Conservation (phyloP, 106 monocot genomes). For the Dactylorhiza incarnata region DNA sequence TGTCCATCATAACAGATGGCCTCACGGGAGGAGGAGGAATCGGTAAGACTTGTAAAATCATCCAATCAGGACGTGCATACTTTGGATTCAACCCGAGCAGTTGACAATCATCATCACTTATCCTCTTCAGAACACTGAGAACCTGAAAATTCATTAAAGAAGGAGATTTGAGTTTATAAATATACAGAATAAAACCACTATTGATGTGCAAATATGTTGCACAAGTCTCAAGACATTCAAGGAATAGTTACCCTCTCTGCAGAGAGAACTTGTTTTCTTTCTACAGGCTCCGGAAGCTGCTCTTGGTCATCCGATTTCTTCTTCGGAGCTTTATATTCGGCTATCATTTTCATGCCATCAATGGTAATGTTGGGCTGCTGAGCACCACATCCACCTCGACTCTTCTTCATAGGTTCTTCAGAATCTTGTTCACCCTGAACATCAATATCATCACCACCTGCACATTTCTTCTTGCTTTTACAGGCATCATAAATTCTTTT, state of each 20-base stretch:
- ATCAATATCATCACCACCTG: slow-evolving; percentile 95
- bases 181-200: not conserved
- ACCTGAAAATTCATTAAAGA: slow-evolving; percentile 35
- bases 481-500: slow-evolving; percentile 97
- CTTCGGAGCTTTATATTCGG: slow-evolving; percentile 88
- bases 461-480: slow-evolving; percentile 87
- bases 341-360: slow-evolving; percentile 99
- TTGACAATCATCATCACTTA: slow-evolving; percentile 93
- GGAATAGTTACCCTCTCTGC: slow-evolving; percentile 69
- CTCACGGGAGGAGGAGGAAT: slow-evolving; percentile 97
- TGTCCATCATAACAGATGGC: slow-evolving; percentile 99
- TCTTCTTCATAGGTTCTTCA: slow-evolving; percentile 81
- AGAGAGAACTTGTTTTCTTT: slow-evolving; percentile 91
- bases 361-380: slow-evolving; percentile 95
- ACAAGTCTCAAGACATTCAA: not conserved
- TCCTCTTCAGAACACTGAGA: slow-evolving; percentile 88
- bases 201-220: too few relatives aligned
- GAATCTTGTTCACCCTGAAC: slow-evolving; percentile 65
- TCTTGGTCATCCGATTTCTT: slow-evolving; percentile 94
- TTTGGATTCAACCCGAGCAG: slow-evolving; percentile 91
- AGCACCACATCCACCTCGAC: slow-evolving; percentile 88
- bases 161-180: not conserved
- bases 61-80: slow-evolving; percentile 99
- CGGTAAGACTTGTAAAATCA: slow-evolving; percentile 98
- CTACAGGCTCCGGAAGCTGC: slow-evolving; percentile 95